Evolutionary conservation across 192 early-diverging fungal species (phyloP).

Genomic region (Coemansia sp.): DNA sequence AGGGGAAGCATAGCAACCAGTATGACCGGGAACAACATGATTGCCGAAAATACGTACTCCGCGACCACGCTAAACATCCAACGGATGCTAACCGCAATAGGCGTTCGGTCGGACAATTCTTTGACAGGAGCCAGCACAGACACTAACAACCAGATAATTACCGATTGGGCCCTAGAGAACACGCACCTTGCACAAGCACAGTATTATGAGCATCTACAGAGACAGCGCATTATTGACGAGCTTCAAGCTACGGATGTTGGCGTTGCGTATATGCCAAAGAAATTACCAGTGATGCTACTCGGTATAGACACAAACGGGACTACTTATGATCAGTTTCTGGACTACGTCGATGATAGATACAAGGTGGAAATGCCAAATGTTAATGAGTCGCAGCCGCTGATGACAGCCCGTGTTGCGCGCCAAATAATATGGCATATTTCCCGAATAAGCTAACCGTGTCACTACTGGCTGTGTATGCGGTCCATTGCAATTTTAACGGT

Average conservation of each 20-base stretch:
- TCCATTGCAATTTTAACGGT: neutral
- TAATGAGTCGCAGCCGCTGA: slow-evolving; percentile 11
- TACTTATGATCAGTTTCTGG: neutral
- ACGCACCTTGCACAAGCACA: slow-evolving; percentile 34
- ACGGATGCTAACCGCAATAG: slow-evolving; percentile 27
- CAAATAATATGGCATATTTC: slow-evolving; percentile 26
- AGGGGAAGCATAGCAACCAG: neutral
- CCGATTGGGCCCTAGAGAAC: slow-evolving; percentile 28
- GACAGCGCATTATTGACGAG: neutral
- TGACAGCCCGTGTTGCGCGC: slow-evolving; percentile 9
- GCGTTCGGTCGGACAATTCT: slow-evolving; percentile 13
- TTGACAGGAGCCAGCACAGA: slow-evolving; percentile 9
- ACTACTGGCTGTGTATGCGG: no score
- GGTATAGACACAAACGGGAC: slow-evolving; percentile 9
- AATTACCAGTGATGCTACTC: slow-evolving; percentile 26
- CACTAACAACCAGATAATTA: slow-evolving; percentile 6
- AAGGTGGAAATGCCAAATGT: slow-evolving; percentile 12
- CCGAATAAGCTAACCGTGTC: neutral
- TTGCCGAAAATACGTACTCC: slow-evolving; percentile 9
- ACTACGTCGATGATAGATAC: slow-evolving; percentile 2
- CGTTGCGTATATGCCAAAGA: neutral
- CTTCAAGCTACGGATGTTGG: slow-evolving; percentile 2
- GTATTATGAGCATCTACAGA: slow-evolving; percentile 28
- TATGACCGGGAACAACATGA: slow-evolving; percentile 6
- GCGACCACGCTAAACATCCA: slow-evolving; percentile 15